Conservation (phyloP, 2,329 filamentous ascomycete genomes). For the Fusarium illudens region DNA sequence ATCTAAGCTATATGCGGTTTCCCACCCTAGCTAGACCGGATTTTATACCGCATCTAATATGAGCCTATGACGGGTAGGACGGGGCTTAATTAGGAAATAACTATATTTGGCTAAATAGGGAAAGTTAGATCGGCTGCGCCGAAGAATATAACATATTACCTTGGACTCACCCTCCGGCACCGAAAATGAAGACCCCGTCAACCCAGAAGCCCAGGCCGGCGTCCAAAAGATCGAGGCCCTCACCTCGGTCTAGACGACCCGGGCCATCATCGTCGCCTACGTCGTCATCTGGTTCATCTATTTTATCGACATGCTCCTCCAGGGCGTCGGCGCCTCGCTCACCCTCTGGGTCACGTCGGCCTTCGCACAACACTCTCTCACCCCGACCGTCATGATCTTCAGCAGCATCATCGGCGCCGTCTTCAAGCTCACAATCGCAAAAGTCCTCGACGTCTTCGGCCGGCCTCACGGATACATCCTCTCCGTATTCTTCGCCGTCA, state of each 20-base stretch:
- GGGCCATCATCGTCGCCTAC: not conserved
- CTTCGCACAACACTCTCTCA: slow-evolving; percentile 61
- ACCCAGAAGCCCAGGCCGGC: not conserved
- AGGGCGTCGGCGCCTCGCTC: slow-evolving; percentile 40
- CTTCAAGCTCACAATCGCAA: slow-evolving; percentile 69
- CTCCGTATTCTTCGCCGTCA: slow-evolving; percentile 58
- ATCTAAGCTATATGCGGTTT: too few relatives aligned
- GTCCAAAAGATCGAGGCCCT: slow-evolving; percentile 3
- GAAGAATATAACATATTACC: too few relatives aligned
- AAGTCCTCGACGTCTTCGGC: slow-evolving; percentile 70
- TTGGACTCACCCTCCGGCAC: too few relatives aligned
- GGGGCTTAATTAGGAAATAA: too few relatives aligned
- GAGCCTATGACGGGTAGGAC: too few relatives aligned
- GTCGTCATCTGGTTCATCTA: slow-evolving; percentile 16
- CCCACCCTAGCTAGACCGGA: too few relatives aligned
- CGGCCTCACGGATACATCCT: slow-evolving; percentile 67
- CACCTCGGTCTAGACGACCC: not conserved
- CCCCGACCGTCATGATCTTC: slow-evolving; percentile 60
- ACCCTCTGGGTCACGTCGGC: slow-evolving; percentile 55
- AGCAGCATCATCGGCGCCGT: slow-evolving; percentile 63
- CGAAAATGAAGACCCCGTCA: not conserved
- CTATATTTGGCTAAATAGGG: too few relatives aligned
- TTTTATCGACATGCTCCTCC: not conserved
- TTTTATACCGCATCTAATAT: too few relatives aligned
- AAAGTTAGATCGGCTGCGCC: too few relatives aligned